These are phyloP conservation scores for Phytopythium kandeliae DNA, from an alignment of 352 stramenopile species.

Conservation along the genomic window DNA sequence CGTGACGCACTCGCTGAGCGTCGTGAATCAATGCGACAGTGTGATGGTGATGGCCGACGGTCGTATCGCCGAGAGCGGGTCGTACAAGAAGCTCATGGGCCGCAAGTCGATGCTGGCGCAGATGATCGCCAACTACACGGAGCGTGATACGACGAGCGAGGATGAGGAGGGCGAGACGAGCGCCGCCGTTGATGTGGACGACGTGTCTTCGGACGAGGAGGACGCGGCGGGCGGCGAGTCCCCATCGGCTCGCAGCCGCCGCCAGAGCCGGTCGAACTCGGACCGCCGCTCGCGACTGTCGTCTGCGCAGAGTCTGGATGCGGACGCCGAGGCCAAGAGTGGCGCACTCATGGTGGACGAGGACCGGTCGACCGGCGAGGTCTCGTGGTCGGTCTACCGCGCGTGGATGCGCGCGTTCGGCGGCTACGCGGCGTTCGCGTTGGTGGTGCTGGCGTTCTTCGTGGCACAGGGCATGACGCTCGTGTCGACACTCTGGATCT, in stretches of 20 bases:
- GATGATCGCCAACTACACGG: slow-evolving; percentile 62
- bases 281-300: slow-evolving; percentile 42
- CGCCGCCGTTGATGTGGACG: slow-evolving; percentile 28
- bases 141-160: slow-evolving; percentile 52
- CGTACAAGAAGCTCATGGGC: slow-evolving; percentile 55
- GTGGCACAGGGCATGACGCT: slow-evolving; percentile 43
- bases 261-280: slow-evolving; percentile 17
- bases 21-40: slow-evolving; percentile 54
- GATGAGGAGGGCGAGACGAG: slow-evolving; percentile 15
- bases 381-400: slow-evolving; percentile 57
- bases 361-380: slow-evolving; percentile 66
- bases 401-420: slow-evolving; percentile 68
- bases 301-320: slow-evolving; percentile 46
- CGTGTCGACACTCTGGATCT: slow-evolving; percentile 87
- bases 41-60: slow-evolving; percentile 57
- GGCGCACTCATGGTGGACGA: slow-evolving; percentile 62
- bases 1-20: slow-evolving; percentile 84
- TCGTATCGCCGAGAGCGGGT: slow-evolving; percentile 39
- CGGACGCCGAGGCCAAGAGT: slow-evolving; percentile 15
- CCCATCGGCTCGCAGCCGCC: background rate
- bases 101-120: slow-evolving; percentile 46
- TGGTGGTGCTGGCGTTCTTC: slow-evolving; percentile 52
- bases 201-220: slow-evolving; percentile 14
- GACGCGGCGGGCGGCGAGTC: slow-evolving; percentile 10
- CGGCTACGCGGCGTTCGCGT: slow-evolving; percentile 32